Percentiles rank a stretch among this genome's conserved stretches.
phyloP scores from a whole-genome alignment of 352 stramenopile species.

The Nothophytophthora sp. region DNA sequence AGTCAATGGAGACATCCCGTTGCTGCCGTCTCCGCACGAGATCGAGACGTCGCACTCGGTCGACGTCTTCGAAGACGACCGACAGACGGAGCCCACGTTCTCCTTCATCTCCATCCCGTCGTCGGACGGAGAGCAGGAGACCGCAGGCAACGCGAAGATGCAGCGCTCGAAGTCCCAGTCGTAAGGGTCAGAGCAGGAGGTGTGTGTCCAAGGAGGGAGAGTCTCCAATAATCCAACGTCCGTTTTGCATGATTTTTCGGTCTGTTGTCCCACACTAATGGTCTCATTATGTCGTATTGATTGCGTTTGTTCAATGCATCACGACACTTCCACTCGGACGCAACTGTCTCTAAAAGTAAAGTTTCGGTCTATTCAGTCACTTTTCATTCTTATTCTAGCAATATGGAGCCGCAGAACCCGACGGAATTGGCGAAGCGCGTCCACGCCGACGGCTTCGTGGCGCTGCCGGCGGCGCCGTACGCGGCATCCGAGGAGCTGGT shows the following conservation, averaged over 20 bases:
- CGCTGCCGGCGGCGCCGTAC: constrained; percentile 22
- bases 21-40: constrained; percentile 16
- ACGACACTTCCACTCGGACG: too few species aligned
- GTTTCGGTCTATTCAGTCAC: too few species aligned
- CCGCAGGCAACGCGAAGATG: constrained; percentile 4
- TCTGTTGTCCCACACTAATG: too few species aligned
- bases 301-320: too few species aligned
- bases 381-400: too few species aligned
- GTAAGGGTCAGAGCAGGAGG: constrained; percentile 14
- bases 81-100: constrained; percentile 30
- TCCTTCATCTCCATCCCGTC: constrained; percentile 38
- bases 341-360: too few species aligned
- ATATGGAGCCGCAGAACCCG: too few species aligned
- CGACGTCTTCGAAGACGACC: constrained; percentile 24
- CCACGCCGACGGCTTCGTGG: constrained; percentile 54
- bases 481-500: constrained; percentile 16
- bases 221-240: too few species aligned
- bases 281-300: too few species aligned
- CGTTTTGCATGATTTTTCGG: too few species aligned
- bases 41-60: constrained; percentile 9
- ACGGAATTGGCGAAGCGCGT: constrained; percentile 21
- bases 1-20: constrained; percentile 12
- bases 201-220: too few species aligned
- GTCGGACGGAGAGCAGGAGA: constrained; percentile 9
- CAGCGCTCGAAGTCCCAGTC: constrained; percentile 26